phyloP scores from a whole-genome alignment of 2,329 filamentous ascomycete genomes.

The Aspergillus novoparasiticus region DNA sequence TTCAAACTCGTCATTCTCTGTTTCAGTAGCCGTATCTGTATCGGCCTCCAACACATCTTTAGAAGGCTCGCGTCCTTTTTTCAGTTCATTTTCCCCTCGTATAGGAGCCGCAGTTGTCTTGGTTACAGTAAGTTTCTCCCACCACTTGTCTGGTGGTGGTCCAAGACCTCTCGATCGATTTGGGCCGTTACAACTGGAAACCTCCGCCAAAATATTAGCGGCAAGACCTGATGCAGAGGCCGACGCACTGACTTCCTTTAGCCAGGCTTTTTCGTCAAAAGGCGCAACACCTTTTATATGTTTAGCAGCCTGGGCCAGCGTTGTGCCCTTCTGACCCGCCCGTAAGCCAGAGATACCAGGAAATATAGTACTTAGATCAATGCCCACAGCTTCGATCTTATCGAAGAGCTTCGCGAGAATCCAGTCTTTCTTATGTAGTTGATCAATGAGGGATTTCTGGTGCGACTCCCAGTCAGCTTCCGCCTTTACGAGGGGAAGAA shows the following conservation, averaged over 20 bases:
- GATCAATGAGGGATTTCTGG: slow-evolving; percentile 51
- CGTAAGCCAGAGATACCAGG: slow-evolving; percentile 55
- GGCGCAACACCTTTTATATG: slow-evolving; percentile 57
- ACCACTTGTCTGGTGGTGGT: slow-evolving; percentile 35
- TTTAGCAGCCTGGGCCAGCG: slow-evolving; percentile 55
- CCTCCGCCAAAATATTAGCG: slow-evolving; percentile 28
- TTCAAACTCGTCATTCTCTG: slow-evolving; percentile 42
- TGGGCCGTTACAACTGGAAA: slow-evolving; percentile 17
- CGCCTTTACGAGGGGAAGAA: slow-evolving; percentile 56
- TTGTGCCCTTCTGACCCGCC: slow-evolving; percentile 45
- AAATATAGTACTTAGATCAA: slow-evolving; percentile 60
- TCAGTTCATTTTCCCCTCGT: slow-evolving; percentile 3
- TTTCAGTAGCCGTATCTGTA: slow-evolving; percentile 26
- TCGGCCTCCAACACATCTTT: slow-evolving; percentile 16
- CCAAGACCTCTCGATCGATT: slow-evolving; percentile 17
- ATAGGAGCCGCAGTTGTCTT: slow-evolving; percentile 6
- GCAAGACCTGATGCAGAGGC: slow-evolving; percentile 24
- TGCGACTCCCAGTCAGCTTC: slow-evolving; percentile 51
- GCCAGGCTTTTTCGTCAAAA: slow-evolving; percentile 56
- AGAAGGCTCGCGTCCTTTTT: neutral
- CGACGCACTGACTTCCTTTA: slow-evolving; percentile 26
- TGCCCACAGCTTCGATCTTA: slow-evolving; percentile 57
- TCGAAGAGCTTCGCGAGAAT: slow-evolving; percentile 61
- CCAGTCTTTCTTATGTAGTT: slow-evolving; percentile 60
- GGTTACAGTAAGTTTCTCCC: slow-evolving; percentile 28